Base-by-base conservation (phyloP, 1,284 basidiomycete genomes). In the Somion occarium region DNA sequence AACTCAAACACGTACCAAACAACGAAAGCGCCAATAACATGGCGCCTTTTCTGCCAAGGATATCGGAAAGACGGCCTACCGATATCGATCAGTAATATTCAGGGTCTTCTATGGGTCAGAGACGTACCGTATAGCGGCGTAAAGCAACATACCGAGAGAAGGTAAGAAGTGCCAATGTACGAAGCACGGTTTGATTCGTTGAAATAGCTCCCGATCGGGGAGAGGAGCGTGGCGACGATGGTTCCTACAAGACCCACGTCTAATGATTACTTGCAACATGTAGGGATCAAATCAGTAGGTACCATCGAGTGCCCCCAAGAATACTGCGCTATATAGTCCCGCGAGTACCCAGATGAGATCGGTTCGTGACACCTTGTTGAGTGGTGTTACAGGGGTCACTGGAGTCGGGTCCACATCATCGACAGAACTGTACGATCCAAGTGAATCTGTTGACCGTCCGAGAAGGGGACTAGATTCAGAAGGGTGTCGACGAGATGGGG, bases 91-190 rank as follows among this genome's bases (percentile, higher is more conserved):
- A 51, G 53, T 37, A 39, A 22, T 24, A 38, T 15, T 27, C 9
- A 44, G 18, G 24, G 30, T 22, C 22, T 18, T 51, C 41, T 47
- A 42, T 15, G 13, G 38, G 12, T 38, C 34, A 22, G 38, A 15
- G 37, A 68, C 78, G 59, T 56, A 85, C 88, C 91, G 73, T 93
- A 94, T 58, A 94, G 73, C 51, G 91, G 91, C 18, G 91, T 93
- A 64, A 94, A 93, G 69, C 91, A 93, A 66, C 89, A 95, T 44
- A 94, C 85, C 38, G 89, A 91, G 44, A 95, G 74, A 55, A 95
- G 74, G 70, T 93, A 93, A 2, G 91, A 82, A 9, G 91, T 92
- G 24, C 91, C 92, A 50, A 95, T 84, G 71, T 94, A 94, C 2
- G 88, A 89, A 2, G 90, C 81, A 57, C 88, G 82, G 70, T 88